phyloP scores from a whole-genome alignment of 202 grass and related monocot genomes.

The Saccharum hybrid region DNA sequence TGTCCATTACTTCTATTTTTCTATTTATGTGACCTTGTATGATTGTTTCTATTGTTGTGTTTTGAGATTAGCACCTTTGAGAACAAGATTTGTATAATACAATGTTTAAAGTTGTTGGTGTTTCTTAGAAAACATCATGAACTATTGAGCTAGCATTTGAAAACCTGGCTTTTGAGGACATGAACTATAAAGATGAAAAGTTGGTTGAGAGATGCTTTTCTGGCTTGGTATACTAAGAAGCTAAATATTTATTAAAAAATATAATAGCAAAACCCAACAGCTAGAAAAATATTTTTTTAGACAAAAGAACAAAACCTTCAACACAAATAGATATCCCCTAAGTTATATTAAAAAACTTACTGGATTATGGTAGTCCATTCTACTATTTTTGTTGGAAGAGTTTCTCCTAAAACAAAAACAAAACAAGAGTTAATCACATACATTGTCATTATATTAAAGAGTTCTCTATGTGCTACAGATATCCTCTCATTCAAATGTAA shows the following conservation, averaged over 20 bases:
- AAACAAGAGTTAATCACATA: background rate
- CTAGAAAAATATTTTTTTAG: background rate
- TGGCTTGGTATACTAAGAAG: background rate
- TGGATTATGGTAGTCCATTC: background rate
- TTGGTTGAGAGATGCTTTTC: too few relatives aligned
- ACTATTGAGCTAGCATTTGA: too few relatives aligned
- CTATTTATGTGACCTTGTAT: too few relatives aligned
- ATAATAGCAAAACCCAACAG: background rate
- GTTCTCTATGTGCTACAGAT: background rate
- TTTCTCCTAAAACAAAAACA: background rate
- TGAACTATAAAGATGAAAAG: too few relatives aligned
- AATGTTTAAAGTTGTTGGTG: too few relatives aligned
- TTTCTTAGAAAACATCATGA: too few relatives aligned
- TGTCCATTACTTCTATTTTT: too few relatives aligned
- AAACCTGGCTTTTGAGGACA: too few relatives aligned
- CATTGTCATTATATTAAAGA: background rate
- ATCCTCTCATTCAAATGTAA: background rate
- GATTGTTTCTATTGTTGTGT: too few relatives aligned
- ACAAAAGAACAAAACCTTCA: background rate
- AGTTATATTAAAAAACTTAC: background rate
- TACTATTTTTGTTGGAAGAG: background rate
- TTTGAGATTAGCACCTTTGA: too few relatives aligned
- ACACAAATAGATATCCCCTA: background rate
- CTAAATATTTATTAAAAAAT: background rate
- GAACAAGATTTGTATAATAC: too few relatives aligned